phyloP scores from a whole-genome alignment of 345 rosid genomes.

The Ceriops decandra region DNA sequence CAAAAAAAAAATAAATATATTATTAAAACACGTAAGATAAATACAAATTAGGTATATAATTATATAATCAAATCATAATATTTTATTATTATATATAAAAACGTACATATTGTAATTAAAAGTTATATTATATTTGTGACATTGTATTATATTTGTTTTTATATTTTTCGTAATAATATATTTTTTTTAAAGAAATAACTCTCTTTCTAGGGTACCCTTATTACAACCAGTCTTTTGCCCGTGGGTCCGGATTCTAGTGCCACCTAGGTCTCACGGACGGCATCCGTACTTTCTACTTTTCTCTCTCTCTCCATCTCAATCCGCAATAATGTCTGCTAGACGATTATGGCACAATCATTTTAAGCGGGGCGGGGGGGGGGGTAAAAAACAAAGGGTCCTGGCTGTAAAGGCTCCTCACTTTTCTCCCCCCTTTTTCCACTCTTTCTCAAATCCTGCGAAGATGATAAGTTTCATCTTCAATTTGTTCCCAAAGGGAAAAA shows the following conservation, averaged over 20 bases:
- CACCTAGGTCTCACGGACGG: slow-evolving; percentile 39
- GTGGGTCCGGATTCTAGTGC: slow-evolving; percentile 24
- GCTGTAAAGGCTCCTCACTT: slow-evolving; percentile 38
- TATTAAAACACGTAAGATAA: too few relatives aligned
- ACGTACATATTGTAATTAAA: too few relatives aligned
- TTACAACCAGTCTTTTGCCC: slow-evolving; percentile 1
- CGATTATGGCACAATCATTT: slow-evolving; percentile 44
- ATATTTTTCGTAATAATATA: too few relatives aligned
- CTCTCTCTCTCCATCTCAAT: background rate
- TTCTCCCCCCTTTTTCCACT: slow-evolving; percentile 1
- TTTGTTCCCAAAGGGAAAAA: too few relatives aligned
- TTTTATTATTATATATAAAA: too few relatives aligned
- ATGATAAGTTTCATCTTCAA: too few relatives aligned
- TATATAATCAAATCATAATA: too few relatives aligned
- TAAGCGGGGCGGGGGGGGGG: too few relatives aligned
- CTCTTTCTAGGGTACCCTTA: background rate
- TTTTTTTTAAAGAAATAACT: background rate
- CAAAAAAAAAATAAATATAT: too few relatives aligned
- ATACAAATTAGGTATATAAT: too few relatives aligned
- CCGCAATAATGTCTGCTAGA: slow-evolving; percentile 7
- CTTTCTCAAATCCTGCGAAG: slow-evolving; percentile 13
- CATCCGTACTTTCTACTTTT: slow-evolving; percentile 4
- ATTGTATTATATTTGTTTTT: too few relatives aligned
- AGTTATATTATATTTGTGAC: too few relatives aligned
- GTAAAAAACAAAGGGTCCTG: background rate